A percentile compares a stretch with the other conserved stretches of the same genome.
phyloP scores from a whole-genome alignment of 768 basidiomycete species.

The Psilocybe azurescens region DNA sequence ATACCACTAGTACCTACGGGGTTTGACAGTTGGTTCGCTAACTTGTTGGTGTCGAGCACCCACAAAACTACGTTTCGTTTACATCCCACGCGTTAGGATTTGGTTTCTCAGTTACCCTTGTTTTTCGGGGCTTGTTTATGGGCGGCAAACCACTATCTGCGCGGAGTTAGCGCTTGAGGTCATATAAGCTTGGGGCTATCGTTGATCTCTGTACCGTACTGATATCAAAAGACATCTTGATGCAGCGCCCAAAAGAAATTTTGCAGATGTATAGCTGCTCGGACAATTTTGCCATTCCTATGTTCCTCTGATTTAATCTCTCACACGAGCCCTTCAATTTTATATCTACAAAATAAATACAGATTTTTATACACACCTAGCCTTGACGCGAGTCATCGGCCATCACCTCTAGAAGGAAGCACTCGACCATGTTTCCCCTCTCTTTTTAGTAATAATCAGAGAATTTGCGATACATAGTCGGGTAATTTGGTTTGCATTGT shows the following conservation, averaged over 20 bases:
- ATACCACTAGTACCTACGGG: background rate
- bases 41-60: slow-evolving; percentile 8
- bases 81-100: background rate
- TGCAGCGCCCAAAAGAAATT: too few relatives aligned
- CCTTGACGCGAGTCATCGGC: too few relatives aligned
- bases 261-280: too few relatives aligned
- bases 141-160: background rate
- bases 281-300: too few relatives aligned
- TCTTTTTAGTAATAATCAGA: slow-evolving; percentile 10
- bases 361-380: too few relatives aligned
- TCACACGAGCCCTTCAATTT: too few relatives aligned
- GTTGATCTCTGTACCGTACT: too few relatives aligned
- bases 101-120: background rate
- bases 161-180: background rate
- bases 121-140: background rate
- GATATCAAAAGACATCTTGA: too few relatives aligned
- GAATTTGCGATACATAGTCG: slow-evolving; percentile 11
- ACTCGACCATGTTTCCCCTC: slow-evolving; percentile 1
- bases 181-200: background rate
- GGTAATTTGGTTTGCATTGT: slow-evolving; percentile 7
- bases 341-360: too few relatives aligned
- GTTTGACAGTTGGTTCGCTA: background rate
- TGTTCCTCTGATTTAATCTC: too few relatives aligned
- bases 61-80: slow-evolving; percentile 17
- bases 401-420: too few relatives aligned